Conservation (phyloP, 148 eudicot species). For the Persicaria tinctoria region DNA sequence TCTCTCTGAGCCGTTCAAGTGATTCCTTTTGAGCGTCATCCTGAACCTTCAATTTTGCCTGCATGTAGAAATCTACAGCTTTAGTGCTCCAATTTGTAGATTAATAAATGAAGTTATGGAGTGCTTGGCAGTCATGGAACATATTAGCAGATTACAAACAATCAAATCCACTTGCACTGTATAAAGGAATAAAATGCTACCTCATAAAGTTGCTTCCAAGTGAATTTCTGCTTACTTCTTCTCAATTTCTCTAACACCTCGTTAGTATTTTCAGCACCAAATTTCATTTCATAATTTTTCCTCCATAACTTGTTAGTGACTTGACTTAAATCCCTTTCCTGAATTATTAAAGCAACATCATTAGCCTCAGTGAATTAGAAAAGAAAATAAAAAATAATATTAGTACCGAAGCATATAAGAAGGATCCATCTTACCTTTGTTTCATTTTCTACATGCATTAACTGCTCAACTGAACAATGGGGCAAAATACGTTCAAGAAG, state of each 20-base stretch:
- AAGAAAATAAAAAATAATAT: background rate
- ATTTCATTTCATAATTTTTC: slow-evolving; percentile 47
- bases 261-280: slow-evolving; percentile 41
- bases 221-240: slow-evolving; percentile 25
- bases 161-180: background rate
- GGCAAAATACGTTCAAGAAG: slow-evolving; percentile 78
- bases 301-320: slow-evolving; percentile 81
- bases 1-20: slow-evolving; percentile 49
- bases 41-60: slow-evolving; percentile 59
- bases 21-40: slow-evolving; percentile 45
- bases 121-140: background rate
- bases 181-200: slow-evolving; percentile 21
- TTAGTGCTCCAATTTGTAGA: background rate
- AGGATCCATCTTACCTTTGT: slow-evolving; percentile 48
- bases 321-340: slow-evolving; percentile 86
- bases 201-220: slow-evolving; percentile 80
- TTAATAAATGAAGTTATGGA: background rate
- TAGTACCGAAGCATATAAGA: slow-evolving; percentile 1
- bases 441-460: slow-evolving; percentile 66
- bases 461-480: slow-evolving; percentile 75
- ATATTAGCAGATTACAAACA: background rate
- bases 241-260: slow-evolving; percentile 47
- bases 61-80: slow-evolving; percentile 16
- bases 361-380: background rate
- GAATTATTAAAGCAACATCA: slow-evolving; percentile 15